A percentile compares a stretch with the other conserved stretches of the same genome.
phyloP scores from a whole-genome alignment of 2,329 filamentous ascomycete genomes.

The Fusarium compactum region DNA sequence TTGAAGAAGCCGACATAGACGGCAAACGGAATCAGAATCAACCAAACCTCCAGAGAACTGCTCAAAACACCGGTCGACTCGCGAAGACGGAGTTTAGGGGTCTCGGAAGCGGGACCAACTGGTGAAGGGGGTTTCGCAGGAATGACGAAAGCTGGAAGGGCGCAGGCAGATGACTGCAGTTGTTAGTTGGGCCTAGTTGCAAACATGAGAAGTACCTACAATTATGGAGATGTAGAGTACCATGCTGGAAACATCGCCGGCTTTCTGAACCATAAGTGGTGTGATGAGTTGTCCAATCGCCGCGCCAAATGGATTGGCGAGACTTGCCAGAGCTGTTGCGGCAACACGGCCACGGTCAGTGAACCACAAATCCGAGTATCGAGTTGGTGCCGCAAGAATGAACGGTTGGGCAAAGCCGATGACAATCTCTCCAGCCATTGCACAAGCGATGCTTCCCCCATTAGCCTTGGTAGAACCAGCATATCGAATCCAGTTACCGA shows the following conservation, averaged over 20 bases:
- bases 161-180: constrained; percentile 59
- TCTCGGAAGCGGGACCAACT: constrained; percentile 74
- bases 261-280: constrained; percentile 76
- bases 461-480: constrained; percentile 69
- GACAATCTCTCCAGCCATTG: constrained; percentile 92
- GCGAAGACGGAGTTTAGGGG: constrained; percentile 65
- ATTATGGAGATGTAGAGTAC: constrained; percentile 89
- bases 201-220: constrained; percentile 59
- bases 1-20: constrained; percentile 96
- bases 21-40: constrained; percentile 83
- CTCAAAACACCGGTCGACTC: constrained; percentile 65
- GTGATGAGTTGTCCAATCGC: constrained; percentile 89
- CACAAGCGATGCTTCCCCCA: constrained; percentile 76
- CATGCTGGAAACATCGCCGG: constrained; percentile 79
- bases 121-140: constrained; percentile 82
- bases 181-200: constrained; percentile 23
- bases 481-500: constrained; percentile 94
- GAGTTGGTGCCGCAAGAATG: constrained; percentile 86
- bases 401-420: constrained; percentile 93
- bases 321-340: constrained; percentile 84
- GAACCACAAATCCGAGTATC: constrained; percentile 97
- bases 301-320: constrained; percentile 91
- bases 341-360: constrained; percentile 84
- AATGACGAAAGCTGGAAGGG: constrained; percentile 84
- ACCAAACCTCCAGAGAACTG: constrained; percentile 78